A percentile compares a stretch with the other conserved stretches of the same genome.
Evolutionary conservation across 2,329 filamentous ascomycete genomes (phyloP).

Genomic region (Trichoderma semiorbis): DNA sequence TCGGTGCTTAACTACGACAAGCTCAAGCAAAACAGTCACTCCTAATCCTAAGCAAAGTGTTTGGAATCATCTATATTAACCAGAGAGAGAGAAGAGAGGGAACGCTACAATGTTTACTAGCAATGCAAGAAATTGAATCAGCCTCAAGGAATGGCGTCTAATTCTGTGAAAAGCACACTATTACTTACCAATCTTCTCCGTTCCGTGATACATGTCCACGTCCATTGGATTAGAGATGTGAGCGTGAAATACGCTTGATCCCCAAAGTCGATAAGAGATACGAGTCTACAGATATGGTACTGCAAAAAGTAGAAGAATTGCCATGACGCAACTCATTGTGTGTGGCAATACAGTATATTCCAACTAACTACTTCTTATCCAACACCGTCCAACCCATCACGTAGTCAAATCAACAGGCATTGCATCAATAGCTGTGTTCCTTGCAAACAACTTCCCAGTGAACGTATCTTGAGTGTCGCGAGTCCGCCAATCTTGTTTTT

Average conservation of each 20-base stretch:
- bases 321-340: not conserved
- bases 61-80: not conserved
- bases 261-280: not conserved
- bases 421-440: not conserved
- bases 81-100: not conserved
- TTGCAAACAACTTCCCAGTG: not conserved
- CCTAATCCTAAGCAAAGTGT: accelerated
- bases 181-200: not conserved
- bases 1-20: conserved; percentile 25
- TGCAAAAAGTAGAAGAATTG: accelerated
- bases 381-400: not conserved
- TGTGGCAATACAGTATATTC: not conserved
- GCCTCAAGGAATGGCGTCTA: not conserved
- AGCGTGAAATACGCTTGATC: not conserved
- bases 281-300: not conserved
- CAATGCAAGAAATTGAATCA: not conserved
- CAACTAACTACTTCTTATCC: not conserved
- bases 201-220: not conserved
- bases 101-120: not conserved
- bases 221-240: not conserved
- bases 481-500: not conserved
- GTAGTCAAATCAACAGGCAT: not conserved
- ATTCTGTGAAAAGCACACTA: not conserved
- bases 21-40: not conserved
- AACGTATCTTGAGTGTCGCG: not conserved